Evolutionary conservation across 805 yeast genomes (phyloP), one percentile per base, ranked within the genome.

Genomic region (Zygoascus bituminiphila): DNA sequence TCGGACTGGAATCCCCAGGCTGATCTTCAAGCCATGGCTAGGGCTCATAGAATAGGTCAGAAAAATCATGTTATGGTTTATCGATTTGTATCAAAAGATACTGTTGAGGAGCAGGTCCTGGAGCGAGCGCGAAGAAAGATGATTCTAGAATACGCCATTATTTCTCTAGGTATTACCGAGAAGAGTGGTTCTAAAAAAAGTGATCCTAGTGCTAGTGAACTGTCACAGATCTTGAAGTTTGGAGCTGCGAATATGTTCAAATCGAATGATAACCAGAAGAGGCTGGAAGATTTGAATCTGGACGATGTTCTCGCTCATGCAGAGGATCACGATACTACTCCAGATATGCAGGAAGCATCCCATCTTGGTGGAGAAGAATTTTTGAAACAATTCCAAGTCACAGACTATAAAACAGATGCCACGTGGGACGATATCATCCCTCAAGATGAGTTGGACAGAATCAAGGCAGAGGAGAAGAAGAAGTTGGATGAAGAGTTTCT

Each of bases 1-100:
- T 87, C 96, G 4, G 98, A 93, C 70, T 93, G 98, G 98, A 93
- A 93, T 63, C 98, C 98, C 0, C 98, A 93, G 66, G 98, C 98
- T 0, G 98, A 93, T 74, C 73, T 93, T 60, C 98, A 93, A 68
- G 98, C 98, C 1, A 93, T 93, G 98, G 98, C 98, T 0, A 81
- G 98, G 68, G 98, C 98, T 2, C 99, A 93, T 69, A 82, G 99
- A 73, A 93, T 93, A 63, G 99, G 99, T n/a, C 99, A 93, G 66
- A 93, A 89, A 67, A 88, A 87, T 59, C 98, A 93, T 67, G 99
- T 93, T 33, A 87, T 88, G 81, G 98, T 93, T 15, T 93, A 93
- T 64, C 74, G 99, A 62, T 86, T 93, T 70, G 98, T 93, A n/a
- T 84, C 96, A 50, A 93, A 93, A 60, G 98, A 93, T 60, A 93